Base-by-base conservation (phyloP, 2,329 filamentous ascomycete genomes). In the Apiospora sp. region DNA sequence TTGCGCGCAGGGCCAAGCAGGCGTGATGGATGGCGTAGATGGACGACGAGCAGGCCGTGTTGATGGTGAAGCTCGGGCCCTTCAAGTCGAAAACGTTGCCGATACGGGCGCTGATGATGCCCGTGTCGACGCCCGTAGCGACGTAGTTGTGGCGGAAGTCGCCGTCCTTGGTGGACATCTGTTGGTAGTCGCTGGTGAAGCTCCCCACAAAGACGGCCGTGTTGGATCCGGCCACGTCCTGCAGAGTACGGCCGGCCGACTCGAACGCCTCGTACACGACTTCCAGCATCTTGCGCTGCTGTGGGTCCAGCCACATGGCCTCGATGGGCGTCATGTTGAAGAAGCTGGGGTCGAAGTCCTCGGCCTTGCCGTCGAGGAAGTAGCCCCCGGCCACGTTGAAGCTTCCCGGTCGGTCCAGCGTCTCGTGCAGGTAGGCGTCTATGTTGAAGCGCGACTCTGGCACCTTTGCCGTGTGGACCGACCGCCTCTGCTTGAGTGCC, bases 241-340 rank as follows among this genome's bases (percentile, higher is more conserved):
- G 75, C n/a, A 82, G 72, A 1, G 79, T 74, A 0, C 83, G 54
- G 19, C 84, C 83, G 0, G 80, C 81, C 1, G 77, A 77, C 51
- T 82, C 82, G 3, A 89, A 75, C 0, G 83, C 81, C 71, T 86
- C 84, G 67, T 82, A 85, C 16, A 79, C 78, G 0, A 83, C 80
- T 68, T 86, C 83, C 2, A 84, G 78, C 27, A 83, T 75, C 72
- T 81, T 79, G 4, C 76, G 78, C 54, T 83, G 78, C 3, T 85
- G 84, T 0, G 84, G 84, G 68, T 86, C 84, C 73, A 85, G 80
- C 37, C 76, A 77, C 69, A 78, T 77, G 24, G 82, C 83, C 73
- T 86, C 84, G 22, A 78, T 74, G 1, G 80, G 79, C 1, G 76
- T 79, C 61, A 85, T 83, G 51, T 78, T 77, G 76, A 86, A 87